These are phyloP conservation scores for Syzygium oleosum DNA, from an alignment of 345 rosid species.

Conservation along the genomic window DNA sequence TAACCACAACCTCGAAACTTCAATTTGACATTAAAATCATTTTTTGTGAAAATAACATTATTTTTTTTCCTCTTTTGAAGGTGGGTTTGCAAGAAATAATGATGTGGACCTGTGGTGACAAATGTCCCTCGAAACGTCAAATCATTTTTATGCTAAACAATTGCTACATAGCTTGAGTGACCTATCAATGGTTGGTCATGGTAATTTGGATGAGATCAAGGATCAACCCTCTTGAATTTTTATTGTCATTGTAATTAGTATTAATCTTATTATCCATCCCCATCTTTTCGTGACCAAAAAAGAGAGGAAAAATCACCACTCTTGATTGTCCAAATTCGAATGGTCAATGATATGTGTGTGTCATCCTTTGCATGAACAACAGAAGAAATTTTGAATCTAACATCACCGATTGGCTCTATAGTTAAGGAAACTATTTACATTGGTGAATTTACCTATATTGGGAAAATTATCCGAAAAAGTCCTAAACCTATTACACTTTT, in stretches of 20 bases:
- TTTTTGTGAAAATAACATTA: not conserved
- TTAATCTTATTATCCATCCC: not conserved
- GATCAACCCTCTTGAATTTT: not conserved
- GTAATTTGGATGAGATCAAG: not conserved
- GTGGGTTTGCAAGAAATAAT: not conserved
- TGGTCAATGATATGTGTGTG: too few relatives aligned
- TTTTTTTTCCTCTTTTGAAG: not conserved
- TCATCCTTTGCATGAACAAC: too few relatives aligned
- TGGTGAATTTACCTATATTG: not conserved
- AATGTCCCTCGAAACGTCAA: too few relatives aligned
- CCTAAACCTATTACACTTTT: too few relatives aligned
- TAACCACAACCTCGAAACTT: not conserved
- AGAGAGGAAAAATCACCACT: not conserved
- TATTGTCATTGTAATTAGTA: not conserved
- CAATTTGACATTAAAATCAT: not conserved
- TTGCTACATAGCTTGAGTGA: too few relatives aligned
- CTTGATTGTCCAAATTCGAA: not conserved
- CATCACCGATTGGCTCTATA: too few relatives aligned
- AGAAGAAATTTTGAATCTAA: too few relatives aligned
- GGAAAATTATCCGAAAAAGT: not conserved
- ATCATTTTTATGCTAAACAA: too few relatives aligned
- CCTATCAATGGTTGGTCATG: too few relatives aligned
- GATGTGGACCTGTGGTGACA: not conserved
- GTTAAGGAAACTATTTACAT: too few relatives aligned
- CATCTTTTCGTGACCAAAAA: not conserved